Evolutionary conservation across 257 asterid species (phyloP).

Genomic region (Jacaranda mimosifolia): DNA sequence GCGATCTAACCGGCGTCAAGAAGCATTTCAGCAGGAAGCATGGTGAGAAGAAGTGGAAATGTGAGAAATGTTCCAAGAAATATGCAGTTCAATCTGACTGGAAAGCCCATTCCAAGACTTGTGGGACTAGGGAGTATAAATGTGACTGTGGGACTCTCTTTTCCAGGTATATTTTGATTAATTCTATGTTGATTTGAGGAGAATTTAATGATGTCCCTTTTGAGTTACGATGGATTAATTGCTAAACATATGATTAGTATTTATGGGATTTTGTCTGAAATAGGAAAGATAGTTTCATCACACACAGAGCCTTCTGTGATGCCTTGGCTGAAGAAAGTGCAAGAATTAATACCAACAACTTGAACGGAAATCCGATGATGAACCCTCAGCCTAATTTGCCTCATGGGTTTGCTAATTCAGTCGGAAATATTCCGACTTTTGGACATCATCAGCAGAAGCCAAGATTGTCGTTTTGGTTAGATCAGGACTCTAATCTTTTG

Average conservation of each 20-base stretch:
- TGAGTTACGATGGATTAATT: too few relatives aligned
- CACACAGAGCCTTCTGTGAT: constrained; percentile 88
- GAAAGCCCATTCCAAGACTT: too few relatives aligned
- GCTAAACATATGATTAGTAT: too few relatives aligned
- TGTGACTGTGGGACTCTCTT: constrained; percentile 36
- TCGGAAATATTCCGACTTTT: too few relatives aligned
- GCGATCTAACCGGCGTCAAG: constrained; percentile 73
- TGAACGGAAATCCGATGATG: constrained; percentile 33
- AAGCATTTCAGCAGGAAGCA: constrained; percentile 73
- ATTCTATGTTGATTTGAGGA: too few relatives aligned
- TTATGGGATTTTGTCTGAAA: not conserved
- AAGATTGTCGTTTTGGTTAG: constrained; percentile 61
- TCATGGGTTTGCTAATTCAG: not conserved
- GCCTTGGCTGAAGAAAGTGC: constrained; percentile 76
- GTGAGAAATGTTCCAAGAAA: too few relatives aligned
- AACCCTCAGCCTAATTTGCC: constrained; percentile 46
- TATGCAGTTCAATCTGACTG: too few relatives aligned
- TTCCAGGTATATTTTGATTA: constrained; percentile 60
- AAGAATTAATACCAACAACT: constrained; percentile 45
- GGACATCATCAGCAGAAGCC: constrained; percentile 37
- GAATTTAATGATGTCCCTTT: too few relatives aligned
- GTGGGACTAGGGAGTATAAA: too few relatives aligned
- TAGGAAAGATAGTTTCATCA: constrained; percentile 82
- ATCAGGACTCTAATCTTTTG: constrained; percentile 46
- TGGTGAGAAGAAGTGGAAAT: constrained; percentile 77